Base-by-base conservation (phyloP, 495 filamentous ascomycete genomes). In the Podospora appendiculata region DNA sequence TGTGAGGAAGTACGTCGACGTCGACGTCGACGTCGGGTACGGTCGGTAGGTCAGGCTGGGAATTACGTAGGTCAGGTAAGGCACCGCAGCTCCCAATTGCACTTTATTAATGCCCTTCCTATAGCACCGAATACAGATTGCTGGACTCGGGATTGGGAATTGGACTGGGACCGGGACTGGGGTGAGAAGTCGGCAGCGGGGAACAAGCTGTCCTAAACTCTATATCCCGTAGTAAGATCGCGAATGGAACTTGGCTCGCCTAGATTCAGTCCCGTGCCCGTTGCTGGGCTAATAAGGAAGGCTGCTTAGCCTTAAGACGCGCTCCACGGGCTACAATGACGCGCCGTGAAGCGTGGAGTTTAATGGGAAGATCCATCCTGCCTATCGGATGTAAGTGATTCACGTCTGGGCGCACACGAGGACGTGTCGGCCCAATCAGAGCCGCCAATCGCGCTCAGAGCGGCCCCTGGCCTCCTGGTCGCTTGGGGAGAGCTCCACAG, bases 401-500 rank as follows among this genome's bases (percentile, higher is more conserved):
- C 34, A 39, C 25, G 36, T 34, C 14, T 53, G 43, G 43, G 41
- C 38, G 11, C 35, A 55, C 48, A 16, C 40, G 51, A n/a, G 12
- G 48, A 55, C 59, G 59, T 57, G 59, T 59, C 49, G 33, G 32
- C 32, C 62, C 62, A 65, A 65, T 62, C 54, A 60, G 38, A 18
- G 17, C 2, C 17, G 9, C 48, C 62, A 60, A 58, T 55, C 41
- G 54, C 54, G 51, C 48, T 47, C 36, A 11, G 36, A 41, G 38
- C 41, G 13, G 19, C 25, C 40, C 17, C 50, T 41, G 16, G 34
- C 46, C 25, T 25, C 25, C 2, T 25, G 25, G 25, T 5, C 25
- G 25, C 25, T 25, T 25, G 25, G 25, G 25, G 25, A 25, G 25
- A 25, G 25, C 25, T 25, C 54, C 35, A 51, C 41, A 33, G 44